Evolutionary conservation across 306 rosid species (phyloP), one percentile per base, ranked within the genome.

Genomic region (Argentina anserina): DNA sequence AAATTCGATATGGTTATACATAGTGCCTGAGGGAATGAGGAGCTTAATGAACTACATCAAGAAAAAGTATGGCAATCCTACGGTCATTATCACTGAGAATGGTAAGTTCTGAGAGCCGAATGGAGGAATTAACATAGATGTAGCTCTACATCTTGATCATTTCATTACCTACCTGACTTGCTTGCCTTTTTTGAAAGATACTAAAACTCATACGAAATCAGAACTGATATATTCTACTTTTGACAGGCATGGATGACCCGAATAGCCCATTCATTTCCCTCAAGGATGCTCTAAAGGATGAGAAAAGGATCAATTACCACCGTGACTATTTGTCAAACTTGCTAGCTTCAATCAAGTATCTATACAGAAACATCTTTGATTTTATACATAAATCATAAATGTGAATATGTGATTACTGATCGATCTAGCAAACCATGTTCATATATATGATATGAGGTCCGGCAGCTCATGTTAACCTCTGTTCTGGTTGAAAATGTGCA

Each of bases 211-310:
- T 37, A 9, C 14, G 23, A 39, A 69, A 34, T n/a, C 20, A n/a
- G 5, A 40, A 45, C 71, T 65, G 62, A 69, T 66, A 45, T 74
- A 45, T 61, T 56, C 14, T 28, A 26, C 33, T 49, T 28, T 55
- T 20, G 15, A 37, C 69, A 95, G 99, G 98, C 18, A 92, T 92
- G 97, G 96, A 92, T 79, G 98, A 92, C 79, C 83, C 91, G 50
- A 90, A 90, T 69, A 72, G 31, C 33, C 75, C 41, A 56, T 64
- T 82, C 1, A 81, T 73, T 65, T 29, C 95, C 25, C 76, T 84
- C 23, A 69, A 85, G 80, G 78, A 88, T 42, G 96, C 96, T 37
- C 79, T 90, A 9, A 87, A 90, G 88, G 97, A 95, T 76, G 89
- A 82, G 69, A 95, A 91, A 75, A 80, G 97, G 72, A 83, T 95